Conservation (phyloP, 2,329 filamentous ascomycete species). For the Elsinoe ampelina region DNA sequence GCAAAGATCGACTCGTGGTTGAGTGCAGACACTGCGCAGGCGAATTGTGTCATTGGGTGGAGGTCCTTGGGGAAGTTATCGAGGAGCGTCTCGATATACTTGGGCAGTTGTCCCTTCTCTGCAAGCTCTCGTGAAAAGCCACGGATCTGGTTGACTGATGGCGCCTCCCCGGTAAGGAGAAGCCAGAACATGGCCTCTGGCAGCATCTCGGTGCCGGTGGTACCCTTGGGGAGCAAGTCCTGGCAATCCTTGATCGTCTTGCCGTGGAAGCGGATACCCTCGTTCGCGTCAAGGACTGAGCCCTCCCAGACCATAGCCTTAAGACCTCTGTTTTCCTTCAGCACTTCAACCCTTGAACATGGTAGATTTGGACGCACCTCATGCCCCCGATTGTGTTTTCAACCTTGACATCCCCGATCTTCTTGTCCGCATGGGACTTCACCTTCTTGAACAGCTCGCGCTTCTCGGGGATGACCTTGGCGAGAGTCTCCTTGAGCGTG, state of each 20-base stretch:
- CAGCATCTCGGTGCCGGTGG: slow-evolving; percentile 87
- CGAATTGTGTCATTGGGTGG: slow-evolving; percentile 97
- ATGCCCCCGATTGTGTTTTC: slow-evolving; percentile 93
- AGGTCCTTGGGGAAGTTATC: slow-evolving; percentile 81
- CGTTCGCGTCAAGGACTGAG: slow-evolving; percentile 88
- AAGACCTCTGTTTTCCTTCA: slow-evolving; percentile 50
- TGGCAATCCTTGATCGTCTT: slow-evolving; percentile 98
- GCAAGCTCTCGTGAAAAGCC: slow-evolving; percentile 77
- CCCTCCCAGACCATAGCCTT: slow-evolving; percentile 99
- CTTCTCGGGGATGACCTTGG: slow-evolving; percentile 79
- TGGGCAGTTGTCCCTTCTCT: slow-evolving; percentile 71
- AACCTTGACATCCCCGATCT: slow-evolving; percentile 85
- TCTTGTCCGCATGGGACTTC: slow-evolving; percentile 73
- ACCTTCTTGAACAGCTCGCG: slow-evolving; percentile 88
- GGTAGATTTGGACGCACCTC: slow-evolving; percentile 44
- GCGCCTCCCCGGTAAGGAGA: slow-evolving; percentile 84
- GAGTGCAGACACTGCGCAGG: slow-evolving; percentile 88
- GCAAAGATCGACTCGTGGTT: slow-evolving; percentile 93
- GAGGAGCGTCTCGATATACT: slow-evolving; percentile 78
- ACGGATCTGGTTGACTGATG: slow-evolving; percentile 71
- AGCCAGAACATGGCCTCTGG: slow-evolving; percentile 99
- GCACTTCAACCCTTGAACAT: slow-evolving; percentile 9
- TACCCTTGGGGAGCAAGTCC: slow-evolving; percentile 79
- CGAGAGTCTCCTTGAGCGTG: slow-evolving; percentile 80
- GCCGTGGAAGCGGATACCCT: slow-evolving; percentile 97